Base-by-base conservation (phyloP, 2,329 filamentous ascomycete species). In the Lithohypha guttulata region DNA sequence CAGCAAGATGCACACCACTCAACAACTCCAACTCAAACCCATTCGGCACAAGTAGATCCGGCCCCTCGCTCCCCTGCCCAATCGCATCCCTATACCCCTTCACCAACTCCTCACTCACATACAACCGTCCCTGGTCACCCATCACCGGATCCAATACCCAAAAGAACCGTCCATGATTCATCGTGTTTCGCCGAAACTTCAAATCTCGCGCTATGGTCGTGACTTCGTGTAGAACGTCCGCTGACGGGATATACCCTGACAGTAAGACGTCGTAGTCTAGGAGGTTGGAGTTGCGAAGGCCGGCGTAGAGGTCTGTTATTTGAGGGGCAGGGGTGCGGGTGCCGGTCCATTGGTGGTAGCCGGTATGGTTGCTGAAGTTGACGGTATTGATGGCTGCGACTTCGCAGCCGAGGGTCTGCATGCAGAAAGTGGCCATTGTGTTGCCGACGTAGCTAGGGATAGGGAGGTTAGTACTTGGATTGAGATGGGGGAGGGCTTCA, bases 311-410 rank as follows among this genome's bases (percentile, higher is more conserved):
- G 34, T 87, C 81, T 30, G 70, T 69, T 44, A 98, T 89, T 60
- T 96, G 84, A 46, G 80, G 65, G 2, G 89, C 83, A 1, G 84
- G 79, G 2, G 84, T 80, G 49, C 77, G 80, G 20, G 83, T 87
- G 44, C 91, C 91, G 53, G 81, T 89, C 65, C 85, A 81, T 62
- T 91, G 85, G 42, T 75, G 72, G 62, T 98, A 98, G 29, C 84
- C 91, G 1, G 87, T 89, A 59, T 98, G 91, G 55, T 98, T 98
- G 60, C 89, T 96, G 66, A 95, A 98, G 54, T 98, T 83, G 5
- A 98, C 91, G 0, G 91, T 98, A 59, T 98, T 95, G 53, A 98
- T 72, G 2, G 86, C 84, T 6, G 86, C 82, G 5, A 95, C 89
- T 54, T 98, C 89, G 56, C 86, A 95, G 33, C 91, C 91, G 35